Percentiles rank a stretch among this genome's conserved stretches.
Evolutionary conservation across 2,329 filamentous ascomycete species (phyloP).

Genomic region (Fusarium cicatricum): DNA sequence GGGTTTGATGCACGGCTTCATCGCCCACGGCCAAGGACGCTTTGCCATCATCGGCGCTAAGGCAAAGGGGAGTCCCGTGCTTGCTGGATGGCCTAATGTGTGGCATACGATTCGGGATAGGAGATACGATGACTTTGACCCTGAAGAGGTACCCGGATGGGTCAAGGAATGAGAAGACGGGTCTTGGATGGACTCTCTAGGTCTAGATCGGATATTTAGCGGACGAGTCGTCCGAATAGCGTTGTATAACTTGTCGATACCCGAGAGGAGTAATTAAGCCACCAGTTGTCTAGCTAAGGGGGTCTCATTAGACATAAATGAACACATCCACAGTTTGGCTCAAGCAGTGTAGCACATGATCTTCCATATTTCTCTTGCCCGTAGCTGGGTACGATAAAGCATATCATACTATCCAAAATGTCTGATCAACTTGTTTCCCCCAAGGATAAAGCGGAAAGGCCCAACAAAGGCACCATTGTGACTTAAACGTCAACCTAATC

Average conservation of each 20-base stretch:
- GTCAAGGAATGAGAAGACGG: constrained; percentile 56
- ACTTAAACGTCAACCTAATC: constrained; percentile 22
- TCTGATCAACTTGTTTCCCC: constrained; percentile 36
- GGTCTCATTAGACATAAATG: constrained; percentile 3
- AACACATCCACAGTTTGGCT: constrained; percentile 5
- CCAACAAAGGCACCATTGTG: constrained; percentile 17
- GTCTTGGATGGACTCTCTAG: background rate
- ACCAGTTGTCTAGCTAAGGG: background rate
- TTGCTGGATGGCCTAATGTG: constrained; percentile 78
- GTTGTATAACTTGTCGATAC: constrained; percentile 35
- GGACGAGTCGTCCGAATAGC: constrained; percentile 7
- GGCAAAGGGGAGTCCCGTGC: constrained; percentile 67
- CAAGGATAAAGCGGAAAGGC: constrained; percentile 20
- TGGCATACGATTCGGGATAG: constrained; percentile 73
- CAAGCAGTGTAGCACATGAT: constrained; percentile 25
- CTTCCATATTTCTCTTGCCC: constrained; percentile 31
- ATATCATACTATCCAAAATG: constrained; percentile 34
- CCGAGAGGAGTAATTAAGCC: constrained; percentile 13
- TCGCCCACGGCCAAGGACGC: constrained; percentile 77
- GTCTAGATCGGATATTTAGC: constrained; percentile 11
- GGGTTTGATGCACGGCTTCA: constrained; percentile 82
- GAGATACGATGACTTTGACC: constrained; percentile 64
- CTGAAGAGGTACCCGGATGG: constrained; percentile 80
- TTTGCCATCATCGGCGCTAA: constrained; percentile 86
- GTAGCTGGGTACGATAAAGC: constrained; percentile 20